A percentile compares a stretch with the other conserved stretches of the same genome.
Conservation (phyloP, 495 filamentous ascomycete species). For the Corynascus novoguineensis region DNA sequence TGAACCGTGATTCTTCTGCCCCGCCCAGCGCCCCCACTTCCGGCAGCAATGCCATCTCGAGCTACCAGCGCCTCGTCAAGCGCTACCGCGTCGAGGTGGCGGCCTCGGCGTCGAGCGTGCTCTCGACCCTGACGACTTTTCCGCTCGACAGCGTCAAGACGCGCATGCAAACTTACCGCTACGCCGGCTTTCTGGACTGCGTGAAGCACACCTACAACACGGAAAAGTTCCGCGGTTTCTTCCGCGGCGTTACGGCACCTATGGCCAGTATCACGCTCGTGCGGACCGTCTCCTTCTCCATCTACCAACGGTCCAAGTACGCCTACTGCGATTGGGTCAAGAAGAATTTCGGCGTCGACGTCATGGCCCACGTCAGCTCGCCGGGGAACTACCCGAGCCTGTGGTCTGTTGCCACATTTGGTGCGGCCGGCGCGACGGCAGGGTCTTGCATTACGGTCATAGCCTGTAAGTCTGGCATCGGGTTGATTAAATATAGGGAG, state of each 20-base stretch:
- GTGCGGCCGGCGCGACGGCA: constrained; percentile 68
- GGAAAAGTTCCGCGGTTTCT: constrained; percentile 70
- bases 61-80: constrained; percentile 60
- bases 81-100: constrained; percentile 74
- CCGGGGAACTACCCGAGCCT: constrained; percentile 63
- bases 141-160: constrained; percentile 82
- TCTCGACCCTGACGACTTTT: constrained; percentile 69
- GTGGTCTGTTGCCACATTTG: constrained; percentile 67
- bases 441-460: constrained; percentile 76
- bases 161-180: constrained; percentile 78
- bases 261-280: constrained; percentile 84
- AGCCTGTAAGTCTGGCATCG: constrained; percentile 60
- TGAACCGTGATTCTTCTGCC: constrained; percentile 2
- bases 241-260: constrained; percentile 74
- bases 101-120: constrained; percentile 64
- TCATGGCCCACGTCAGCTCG: constrained; percentile 64
- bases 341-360: constrained; percentile 59
- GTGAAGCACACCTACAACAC: constrained; percentile 65
- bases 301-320: constrained; percentile 82
- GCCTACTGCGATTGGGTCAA: constrained; percentile 62
- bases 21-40: constrained; percentile 3
- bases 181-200: constrained; percentile 62
- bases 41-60: constrained; percentile 13
- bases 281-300: constrained; percentile 86
- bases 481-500: neutral